Evolutionary conservation across 192 early-diverging fungal species (phyloP), one percentile per base, ranked within the genome.

Genomic region (Coemansia sp.): DNA sequence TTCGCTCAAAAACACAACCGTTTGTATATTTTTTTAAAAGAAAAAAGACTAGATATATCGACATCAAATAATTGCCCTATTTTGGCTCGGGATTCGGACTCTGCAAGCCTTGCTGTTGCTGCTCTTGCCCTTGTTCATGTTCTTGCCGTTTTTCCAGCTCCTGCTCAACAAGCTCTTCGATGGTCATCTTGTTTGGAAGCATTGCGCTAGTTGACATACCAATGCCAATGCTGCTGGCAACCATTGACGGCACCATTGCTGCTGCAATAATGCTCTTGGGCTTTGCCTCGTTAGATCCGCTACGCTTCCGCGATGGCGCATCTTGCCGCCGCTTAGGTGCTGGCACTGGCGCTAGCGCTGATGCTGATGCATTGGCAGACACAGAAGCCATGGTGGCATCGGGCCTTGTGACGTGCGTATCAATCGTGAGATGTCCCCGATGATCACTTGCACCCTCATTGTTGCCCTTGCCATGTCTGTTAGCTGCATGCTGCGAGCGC

Each of bases 131-230:
- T 36, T 62, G 53, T 20, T 55, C 55, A n/a, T 59, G 59, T 45
- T 48, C 36, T 11, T 67, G 64, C 15, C 64, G 70, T 56, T 60
- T 69, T 36, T 83, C 81, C 12, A 83, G 63, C 65, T 83, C 81
- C 51, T 83, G 75, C 51, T 83, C 76, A 34, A 83, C 76, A 32
- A 83, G 65, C 8, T 77, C 81, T 54, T 77, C 81, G 4, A 83
- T 75, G 4, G 75, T 78, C 80, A 83, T 83, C 59, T 78, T 73
- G 73, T 66, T 83, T 35, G 81, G 76, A 33, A 70, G 81, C 76
- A 78, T 83, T 11, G 81, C 64, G 51, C 75, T 83, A 5, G 81
- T 78, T 7, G 81, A 83, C 81, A 83, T 83, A 22, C 81, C 81
- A 36, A 83, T 83, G 52, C 73, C 82, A 45, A 84, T 76, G 63